Evolutionary conservation across 75 land plant genomes (phyloP), one percentile per base, ranked within the genome.

Genomic region (Cupressus sempervirens): DNA sequence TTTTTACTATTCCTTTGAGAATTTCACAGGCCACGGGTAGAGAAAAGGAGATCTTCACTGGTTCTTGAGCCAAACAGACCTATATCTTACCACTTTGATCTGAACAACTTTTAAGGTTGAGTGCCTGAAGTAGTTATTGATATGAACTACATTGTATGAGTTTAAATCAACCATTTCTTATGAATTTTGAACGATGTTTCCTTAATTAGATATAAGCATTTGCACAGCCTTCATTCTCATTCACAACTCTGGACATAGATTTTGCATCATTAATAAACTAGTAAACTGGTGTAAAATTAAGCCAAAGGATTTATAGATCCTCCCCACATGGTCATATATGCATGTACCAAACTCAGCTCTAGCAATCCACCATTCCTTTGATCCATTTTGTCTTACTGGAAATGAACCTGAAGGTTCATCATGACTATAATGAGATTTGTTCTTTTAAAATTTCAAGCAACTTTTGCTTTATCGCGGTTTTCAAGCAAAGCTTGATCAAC

Each of bases 371-470:
- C 99, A 98, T 83, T 92, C 94, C 73, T 91, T 83, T 62, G 93
- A 86, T 48, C 99, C 99, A 90, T 96, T 98, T 89, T 91, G 95
- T 76, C 99, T 86, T 86, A 97, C 98, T 80, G 98, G 96, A 53
- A 95, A 87, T 16, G 86, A 85, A 81, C 85, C 52, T 48, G 89
- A 86, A 68, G 80, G 50, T 73, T 88, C 91, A 68, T 89, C 90
- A 84, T 35, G 58, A 81, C 83, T 83, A 85, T 86, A 80, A 10
- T 79, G 52, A n/a, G 20, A 56, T 84, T 86, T 87, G n/a, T 62
- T 89, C 89, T n/a, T n/a, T n/a, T n/a, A n/a, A n/a, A 58, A 94
- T 86, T 81, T 90, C 98, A 50, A 89, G 90, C 46, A 41, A 26
- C 84, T 98, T 98, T 81, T 53, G n/a, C 85, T 36, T 53, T 87